Evolutionary conservation across 1,284 basidiomycete genomes (phyloP).

Genomic region (Sporisorium scitamineum): DNA sequence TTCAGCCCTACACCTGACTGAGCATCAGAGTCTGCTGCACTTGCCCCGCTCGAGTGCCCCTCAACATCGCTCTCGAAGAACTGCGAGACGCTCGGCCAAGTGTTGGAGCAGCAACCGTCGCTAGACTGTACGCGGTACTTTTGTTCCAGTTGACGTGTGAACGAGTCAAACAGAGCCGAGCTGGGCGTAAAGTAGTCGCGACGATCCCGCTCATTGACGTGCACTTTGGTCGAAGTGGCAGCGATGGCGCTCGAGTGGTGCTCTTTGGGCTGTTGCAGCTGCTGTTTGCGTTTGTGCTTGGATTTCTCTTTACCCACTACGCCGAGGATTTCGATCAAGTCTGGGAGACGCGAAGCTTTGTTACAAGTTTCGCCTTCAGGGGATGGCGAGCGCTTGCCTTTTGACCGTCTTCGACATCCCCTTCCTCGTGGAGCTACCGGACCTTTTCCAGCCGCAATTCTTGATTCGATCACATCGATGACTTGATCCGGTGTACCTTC

Average conservation of each 20-base stretch:
- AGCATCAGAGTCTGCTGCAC: background rate
- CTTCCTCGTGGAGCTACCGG: background rate
- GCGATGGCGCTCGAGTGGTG: constrained; percentile 8
- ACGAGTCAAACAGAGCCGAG: constrained; percentile 63
- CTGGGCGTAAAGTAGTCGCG: constrained; percentile 69
- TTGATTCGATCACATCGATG: constrained; percentile 25
- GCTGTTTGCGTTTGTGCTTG: constrained; percentile 69
- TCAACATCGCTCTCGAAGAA: constrained; percentile 14
- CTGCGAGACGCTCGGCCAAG: constrained; percentile 21
- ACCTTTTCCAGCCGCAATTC: constrained; percentile 5
- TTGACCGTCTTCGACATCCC: constrained; percentile 5
- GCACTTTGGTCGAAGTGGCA: constrained; percentile 17
- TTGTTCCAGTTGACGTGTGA: constrained; percentile 39
- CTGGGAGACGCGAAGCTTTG: constrained; percentile 21
- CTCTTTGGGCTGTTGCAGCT: constrained; percentile 13
- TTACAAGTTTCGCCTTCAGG: background rate
- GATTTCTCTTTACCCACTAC: constrained; percentile 69
- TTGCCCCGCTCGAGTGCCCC: background rate
- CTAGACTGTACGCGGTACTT: constrained; percentile 48
- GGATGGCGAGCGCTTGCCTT: constrained; percentile 2
- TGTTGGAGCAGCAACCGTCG: constrained; percentile 10
- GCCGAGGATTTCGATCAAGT: constrained; percentile 67
- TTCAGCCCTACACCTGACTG: background rate
- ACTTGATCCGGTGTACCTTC: constrained; percentile 37
- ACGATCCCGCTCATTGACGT: constrained; percentile 69